phyloP scores from a whole-genome alignment of 352 stramenopile species.

The Globisporangium yorkense region DNA sequence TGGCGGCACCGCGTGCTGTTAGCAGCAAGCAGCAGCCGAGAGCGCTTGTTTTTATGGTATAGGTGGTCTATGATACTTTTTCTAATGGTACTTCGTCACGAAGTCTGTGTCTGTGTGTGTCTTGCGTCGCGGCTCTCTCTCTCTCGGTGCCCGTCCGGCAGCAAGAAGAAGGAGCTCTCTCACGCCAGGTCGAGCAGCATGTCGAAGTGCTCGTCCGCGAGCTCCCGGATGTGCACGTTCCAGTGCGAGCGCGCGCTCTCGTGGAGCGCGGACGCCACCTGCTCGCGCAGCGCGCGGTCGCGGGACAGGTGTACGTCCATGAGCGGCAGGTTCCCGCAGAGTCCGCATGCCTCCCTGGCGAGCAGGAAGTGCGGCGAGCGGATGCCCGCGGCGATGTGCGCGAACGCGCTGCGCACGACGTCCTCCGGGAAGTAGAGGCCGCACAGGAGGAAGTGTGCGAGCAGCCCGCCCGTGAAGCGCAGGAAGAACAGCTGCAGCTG shows the following conservation, averaged over 20 bases:
- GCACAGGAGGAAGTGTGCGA: slow-evolving; percentile 54
- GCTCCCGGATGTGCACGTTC: slow-evolving; percentile 71
- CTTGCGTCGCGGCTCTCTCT: not conserved
- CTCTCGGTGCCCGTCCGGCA: not conserved
- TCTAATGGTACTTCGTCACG: too few relatives aligned
- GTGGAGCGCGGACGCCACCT: slow-evolving; percentile 56
- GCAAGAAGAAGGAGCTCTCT: not conserved
- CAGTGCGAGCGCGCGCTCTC: slow-evolving; percentile 60
- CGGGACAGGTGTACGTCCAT: slow-evolving; percentile 63
- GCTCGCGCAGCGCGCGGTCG: slow-evolving; percentile 49
- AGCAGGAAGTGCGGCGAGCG: slow-evolving; percentile 69
- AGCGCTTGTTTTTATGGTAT: too few relatives aligned
- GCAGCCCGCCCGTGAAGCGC: slow-evolving; percentile 50
- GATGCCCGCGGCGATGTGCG: slow-evolving; percentile 44
- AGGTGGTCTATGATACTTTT: too few relatives aligned
- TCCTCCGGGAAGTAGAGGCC: slow-evolving; percentile 46
- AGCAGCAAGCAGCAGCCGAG: too few relatives aligned
- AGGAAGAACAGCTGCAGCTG: slow-evolving; percentile 74
- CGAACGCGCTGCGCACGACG: slow-evolving; percentile 44
- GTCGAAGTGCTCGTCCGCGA: slow-evolving; percentile 80
- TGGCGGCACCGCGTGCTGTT: too few relatives aligned
- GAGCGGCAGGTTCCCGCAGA: slow-evolving; percentile 61
- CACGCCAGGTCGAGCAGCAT: slow-evolving; percentile 73
- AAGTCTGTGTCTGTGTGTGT: not conserved
- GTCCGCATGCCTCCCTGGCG: slow-evolving; percentile 55